Conservation (phyloP, 2,329 filamentous ascomycete species). For the Decorospora gaudefroyi region DNA sequence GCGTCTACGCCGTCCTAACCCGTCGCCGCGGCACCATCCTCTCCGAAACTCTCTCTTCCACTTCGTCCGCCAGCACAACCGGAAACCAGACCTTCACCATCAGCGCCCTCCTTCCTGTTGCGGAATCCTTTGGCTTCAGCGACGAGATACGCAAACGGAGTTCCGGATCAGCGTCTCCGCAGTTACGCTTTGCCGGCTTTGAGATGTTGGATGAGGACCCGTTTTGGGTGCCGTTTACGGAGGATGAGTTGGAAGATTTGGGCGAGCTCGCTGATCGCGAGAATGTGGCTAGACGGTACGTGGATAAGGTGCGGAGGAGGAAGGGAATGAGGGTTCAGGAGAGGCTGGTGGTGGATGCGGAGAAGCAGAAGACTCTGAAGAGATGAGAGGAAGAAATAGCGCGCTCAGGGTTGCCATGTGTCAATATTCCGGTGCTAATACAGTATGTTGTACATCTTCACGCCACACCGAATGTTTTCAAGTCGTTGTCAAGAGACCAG, state of each 20-base stretch:
- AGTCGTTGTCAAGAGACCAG: too few species aligned
- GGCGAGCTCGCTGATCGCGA: conserved; percentile 91
- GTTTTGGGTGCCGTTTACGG: conserved; percentile 95
- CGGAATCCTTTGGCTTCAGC: conserved; percentile 92
- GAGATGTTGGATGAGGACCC: conserved; percentile 94
- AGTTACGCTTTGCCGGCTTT: conserved; percentile 91
- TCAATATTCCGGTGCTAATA: too few species aligned
- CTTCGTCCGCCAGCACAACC: conserved; percentile 89
- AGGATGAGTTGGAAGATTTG: conserved; percentile 94
- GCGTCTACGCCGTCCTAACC: conserved; percentile 97
- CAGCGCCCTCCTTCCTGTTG: conserved; percentile 82
- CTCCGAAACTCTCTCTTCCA: conserved; percentile 89
- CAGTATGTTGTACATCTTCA: too few species aligned
- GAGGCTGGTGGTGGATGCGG: conserved; percentile 75
- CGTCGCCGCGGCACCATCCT: conserved; percentile 87
- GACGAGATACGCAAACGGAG: conserved; percentile 97
- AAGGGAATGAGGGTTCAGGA: conserved; percentile 86
- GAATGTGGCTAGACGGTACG: conserved; percentile 95
- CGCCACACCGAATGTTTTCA: too few species aligned
- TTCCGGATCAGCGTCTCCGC: conserved; percentile 85
- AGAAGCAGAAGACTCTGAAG: conserved; percentile 84
- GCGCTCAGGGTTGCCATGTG: too few species aligned
- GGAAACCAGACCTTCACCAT: conserved; percentile 97
- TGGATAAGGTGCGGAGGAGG: conserved; percentile 82
- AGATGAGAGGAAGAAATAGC: conserved; percentile 47